Conservation (phyloP, 345 rosid genomes). For the Limnanthes douglasii region DNA sequence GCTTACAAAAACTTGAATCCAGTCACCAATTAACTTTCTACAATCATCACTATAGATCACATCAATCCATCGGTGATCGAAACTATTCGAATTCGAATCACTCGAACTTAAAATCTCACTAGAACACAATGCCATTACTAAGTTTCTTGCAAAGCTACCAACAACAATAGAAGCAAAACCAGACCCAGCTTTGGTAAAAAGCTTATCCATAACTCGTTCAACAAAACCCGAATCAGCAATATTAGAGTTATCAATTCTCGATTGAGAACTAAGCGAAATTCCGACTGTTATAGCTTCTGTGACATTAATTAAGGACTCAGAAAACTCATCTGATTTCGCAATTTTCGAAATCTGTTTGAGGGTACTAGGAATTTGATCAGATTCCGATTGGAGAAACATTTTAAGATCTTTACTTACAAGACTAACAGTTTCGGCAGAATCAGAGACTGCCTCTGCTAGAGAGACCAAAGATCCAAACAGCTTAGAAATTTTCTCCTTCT, state of each 20-base stretch:
- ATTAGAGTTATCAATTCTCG: constrained; percentile 7
- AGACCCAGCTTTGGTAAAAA: constrained; percentile 44
- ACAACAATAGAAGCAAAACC: constrained; percentile 69
- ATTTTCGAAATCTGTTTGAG: constrained; percentile 59
- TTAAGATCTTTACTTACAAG: constrained; percentile 41
- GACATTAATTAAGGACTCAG: constrained; percentile 21
- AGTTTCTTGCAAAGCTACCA: constrained; percentile 72
- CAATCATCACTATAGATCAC: constrained; percentile 29
- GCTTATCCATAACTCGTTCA: constrained; percentile 45
- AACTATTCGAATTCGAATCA: constrained; percentile 3
- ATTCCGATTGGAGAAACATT: constrained; percentile 39
- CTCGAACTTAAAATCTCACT: constrained; percentile 3
- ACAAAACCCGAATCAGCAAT: constrained; percentile 21
- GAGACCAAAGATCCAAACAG: constrained; percentile 35
- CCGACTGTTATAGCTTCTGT: constrained; percentile 49
- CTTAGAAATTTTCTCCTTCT: constrained; percentile 33
- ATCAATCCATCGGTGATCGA: constrained; percentile 18
- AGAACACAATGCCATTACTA: constrained; percentile 30
- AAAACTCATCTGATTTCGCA: constrained; percentile 37
- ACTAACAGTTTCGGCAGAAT: constrained; percentile 36
- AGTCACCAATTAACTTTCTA: constrained; percentile 47
- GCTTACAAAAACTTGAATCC: constrained; percentile 58
- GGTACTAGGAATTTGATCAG: constrained; percentile 58
- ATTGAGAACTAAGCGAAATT: constrained; percentile 21
- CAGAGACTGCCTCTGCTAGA: constrained; percentile 38